Base-by-base conservation (phyloP, 2,329 filamentous ascomycete species). In the Alternaria sp. region DNA sequence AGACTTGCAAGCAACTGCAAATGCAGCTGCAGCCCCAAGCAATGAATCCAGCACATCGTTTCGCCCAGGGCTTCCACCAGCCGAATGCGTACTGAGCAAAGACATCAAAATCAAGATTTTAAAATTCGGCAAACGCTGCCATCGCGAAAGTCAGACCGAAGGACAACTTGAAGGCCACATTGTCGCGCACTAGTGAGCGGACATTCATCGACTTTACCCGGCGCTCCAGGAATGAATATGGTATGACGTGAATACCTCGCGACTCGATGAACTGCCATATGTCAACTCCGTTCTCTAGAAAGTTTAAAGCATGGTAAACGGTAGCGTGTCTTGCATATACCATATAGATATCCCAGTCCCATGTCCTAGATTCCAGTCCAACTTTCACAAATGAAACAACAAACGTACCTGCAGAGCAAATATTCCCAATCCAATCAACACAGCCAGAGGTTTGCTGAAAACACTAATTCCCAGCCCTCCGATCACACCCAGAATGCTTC, bases 71-170 rank as follows among this genome's bases (percentile, higher is more conserved):
- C 7, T 43, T 63, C 9, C 28, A 54, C 55, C 42, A 61, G 16
- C 34, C 49, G 18, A 49, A 47, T 18, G 38, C 55, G 5, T 61
- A 58, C 51, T 59, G 53, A 64, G 24, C 24, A 22, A n/a, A 36
- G 4, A 48, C 20, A 26, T 26, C 22, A 39, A 36, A 11, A 30
- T n/a, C n/a, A 24, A 18, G 22, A 9, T 28, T 14, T 57, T 68
- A 87, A 58, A 89, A 84, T 51, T 81, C 77, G 70, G 83, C 84
- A 83, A 91, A 90, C 3, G 86, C 87, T 49, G 90, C 89, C 71
- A 93, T 78, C 26, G 89, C 86, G 79, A 93, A 93, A 28, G 91
- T 90, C 42, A 87, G 72, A n/a, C 88, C 87, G 75, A 94, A 93
- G 3, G 89, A 88, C 22, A 89, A 74, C 73, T 89, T 90, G 74